Evolutionary conservation across 208 protist genomes (phyloP).

Genomic region (Strigomonas culicis): DNA sequence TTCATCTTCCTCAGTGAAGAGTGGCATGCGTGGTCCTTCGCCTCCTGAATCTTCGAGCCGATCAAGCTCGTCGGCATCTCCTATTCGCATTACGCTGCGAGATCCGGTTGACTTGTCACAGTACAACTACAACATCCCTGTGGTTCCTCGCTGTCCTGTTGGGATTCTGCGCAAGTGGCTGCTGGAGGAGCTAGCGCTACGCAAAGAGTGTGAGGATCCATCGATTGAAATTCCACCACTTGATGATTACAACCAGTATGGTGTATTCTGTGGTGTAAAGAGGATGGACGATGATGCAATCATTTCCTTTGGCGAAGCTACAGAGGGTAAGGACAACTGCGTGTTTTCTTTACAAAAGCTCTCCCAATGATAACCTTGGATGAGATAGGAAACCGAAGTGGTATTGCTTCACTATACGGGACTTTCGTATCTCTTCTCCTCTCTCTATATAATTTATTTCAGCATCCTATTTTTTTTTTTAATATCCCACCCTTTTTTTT

Average conservation of each 20-base stretch:
- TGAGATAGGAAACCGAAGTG: not conserved
- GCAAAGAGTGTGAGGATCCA: not conserved
- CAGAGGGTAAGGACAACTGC: not conserved
- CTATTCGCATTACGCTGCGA: conserved; percentile 2
- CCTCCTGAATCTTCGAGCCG: no score
- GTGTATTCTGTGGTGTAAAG: conserved; percentile 2
- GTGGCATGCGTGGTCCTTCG: no score
- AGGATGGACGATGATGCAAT: conserved; percentile 2
- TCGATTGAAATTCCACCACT: not conserved
- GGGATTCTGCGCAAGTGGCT: conserved; percentile 4
- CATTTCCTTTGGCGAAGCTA: conserved; percentile 2
- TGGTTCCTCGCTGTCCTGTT: conserved; percentile 2
- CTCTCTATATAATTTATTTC: not conserved
- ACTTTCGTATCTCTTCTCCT: not conserved
- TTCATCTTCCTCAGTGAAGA: no score
- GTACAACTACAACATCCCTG: conserved; percentile 8
- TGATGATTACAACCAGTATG: not conserved
- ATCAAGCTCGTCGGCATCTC: not conserved
- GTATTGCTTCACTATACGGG: not conserved
- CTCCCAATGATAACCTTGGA: not conserved
- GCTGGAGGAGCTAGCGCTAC: not conserved
- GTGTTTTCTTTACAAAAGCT: not conserved
- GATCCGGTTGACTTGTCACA: not conserved
- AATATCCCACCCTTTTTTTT: not conserved
- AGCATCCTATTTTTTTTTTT: not conserved